These are phyloP conservation scores for Cryptosporidium sp. DNA, from an alignment of 169 alveolate genomes.

Conservation along the genomic window DNA sequence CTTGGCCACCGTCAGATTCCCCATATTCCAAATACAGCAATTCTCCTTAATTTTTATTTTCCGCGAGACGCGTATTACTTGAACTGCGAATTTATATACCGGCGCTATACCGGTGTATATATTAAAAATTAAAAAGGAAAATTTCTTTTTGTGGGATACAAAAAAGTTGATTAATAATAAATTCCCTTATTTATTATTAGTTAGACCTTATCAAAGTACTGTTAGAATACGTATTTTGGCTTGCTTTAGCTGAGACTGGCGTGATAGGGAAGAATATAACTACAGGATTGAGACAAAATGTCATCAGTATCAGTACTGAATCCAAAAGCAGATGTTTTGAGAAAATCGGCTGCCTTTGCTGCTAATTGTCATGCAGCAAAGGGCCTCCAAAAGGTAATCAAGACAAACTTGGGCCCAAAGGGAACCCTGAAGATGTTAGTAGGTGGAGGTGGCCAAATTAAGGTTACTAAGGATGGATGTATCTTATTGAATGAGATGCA, in stretches of 20 bases:
- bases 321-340: slow-evolving; percentile 96
- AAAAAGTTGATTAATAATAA: slow-evolving; percentile 16
- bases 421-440: slow-evolving; percentile 99
- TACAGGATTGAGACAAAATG: slow-evolving; percentile 14
- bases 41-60: not conserved
- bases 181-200: not conserved
- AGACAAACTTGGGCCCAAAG: slow-evolving; percentile 97
- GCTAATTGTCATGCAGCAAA: slow-evolving; percentile 97
- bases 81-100: not conserved
- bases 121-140: not conserved
- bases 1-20: not conserved
- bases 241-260: not conserved
- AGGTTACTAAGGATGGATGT: slow-evolving; percentile 97
- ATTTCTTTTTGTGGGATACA: slow-evolving; percentile 35
- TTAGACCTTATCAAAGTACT: not conserved
- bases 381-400: slow-evolving; percentile 96
- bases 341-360: slow-evolving; percentile 94
- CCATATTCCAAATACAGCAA: not conserved
- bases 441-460: slow-evolving; percentile 95
- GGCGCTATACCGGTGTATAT: slow-evolving; percentile 44
- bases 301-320: slow-evolving; percentile 85
- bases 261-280: not conserved
- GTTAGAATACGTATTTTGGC: not conserved
- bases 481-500: slow-evolving; percentile 98
- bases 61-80: slow-evolving; percentile 72